Conservation (phyloP, 805 yeast genomes). For the Cyberlindnera subsufficiens region DNA sequence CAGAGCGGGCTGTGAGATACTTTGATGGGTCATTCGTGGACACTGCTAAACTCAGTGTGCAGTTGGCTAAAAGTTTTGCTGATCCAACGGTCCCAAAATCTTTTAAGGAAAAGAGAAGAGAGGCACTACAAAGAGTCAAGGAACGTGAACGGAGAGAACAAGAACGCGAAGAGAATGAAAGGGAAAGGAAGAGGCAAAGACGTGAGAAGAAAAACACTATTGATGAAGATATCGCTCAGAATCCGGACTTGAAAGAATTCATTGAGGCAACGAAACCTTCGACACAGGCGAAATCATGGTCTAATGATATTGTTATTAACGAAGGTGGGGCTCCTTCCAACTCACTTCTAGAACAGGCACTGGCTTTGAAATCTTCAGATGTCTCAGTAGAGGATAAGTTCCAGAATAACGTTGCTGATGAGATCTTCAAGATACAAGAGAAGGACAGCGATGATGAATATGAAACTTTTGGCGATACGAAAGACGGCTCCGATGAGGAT, state of each 20-base stretch:
- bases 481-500: conserved; percentile 43
- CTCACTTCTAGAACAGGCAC: conserved; percentile 33
- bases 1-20: conserved; percentile 68
- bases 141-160: conserved; percentile 44
- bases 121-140: conserved; percentile 39
- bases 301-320: conserved; percentile 34
- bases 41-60: conserved; percentile 74
- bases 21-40: conserved; percentile 78
- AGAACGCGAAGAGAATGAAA: conserved; percentile 33
- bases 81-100: conserved; percentile 78
- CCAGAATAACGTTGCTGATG: conserved; percentile 20
- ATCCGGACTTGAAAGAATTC: conserved; percentile 72
- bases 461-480: conserved; percentile 26
- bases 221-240: conserved; percentile 55
- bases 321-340: conserved; percentile 30
- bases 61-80: conserved; percentile 76
- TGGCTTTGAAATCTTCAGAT: conserved; percentile 28
- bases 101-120: conserved; percentile 46
- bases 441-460: conserved; percentile 43
- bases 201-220: conserved; percentile 28
- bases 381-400: conserved; percentile 9
- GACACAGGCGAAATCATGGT: conserved; percentile 70
- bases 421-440: conserved; percentile 24
- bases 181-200: conserved; percentile 28
- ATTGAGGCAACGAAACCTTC: conserved; percentile 80